phyloP scores from a whole-genome alignment of 257 asterid species.

The Haberlea rhodopensis region DNA sequence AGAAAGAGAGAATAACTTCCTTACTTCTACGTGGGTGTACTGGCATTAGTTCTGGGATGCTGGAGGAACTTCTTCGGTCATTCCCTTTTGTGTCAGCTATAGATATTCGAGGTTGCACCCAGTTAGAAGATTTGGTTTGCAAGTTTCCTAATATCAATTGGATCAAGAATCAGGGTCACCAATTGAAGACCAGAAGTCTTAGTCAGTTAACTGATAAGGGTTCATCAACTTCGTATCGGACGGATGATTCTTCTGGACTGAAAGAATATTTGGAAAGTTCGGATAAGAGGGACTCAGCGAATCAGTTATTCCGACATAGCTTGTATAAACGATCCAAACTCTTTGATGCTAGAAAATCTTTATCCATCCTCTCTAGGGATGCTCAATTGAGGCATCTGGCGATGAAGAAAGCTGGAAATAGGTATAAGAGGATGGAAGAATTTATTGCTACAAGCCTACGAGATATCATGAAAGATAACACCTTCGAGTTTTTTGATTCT shows the following conservation, averaged over 20 bases:
- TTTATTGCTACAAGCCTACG: constrained; percentile 61
- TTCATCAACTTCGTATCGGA: constrained; percentile 43
- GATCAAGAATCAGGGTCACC: constrained; percentile 52
- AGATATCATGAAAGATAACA: constrained; percentile 80
- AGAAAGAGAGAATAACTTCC: constrained; percentile 67
- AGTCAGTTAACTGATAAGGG: constrained; percentile 52
- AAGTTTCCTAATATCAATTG: constrained; percentile 83
- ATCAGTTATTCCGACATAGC: constrained; percentile 84
- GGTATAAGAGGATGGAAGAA: constrained; percentile 83
- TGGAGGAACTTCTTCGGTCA: constrained; percentile 74
- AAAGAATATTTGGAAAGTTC: constrained; percentile 91
- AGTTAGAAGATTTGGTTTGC: constrained; percentile 69
- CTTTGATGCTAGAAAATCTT: constrained; percentile 89
- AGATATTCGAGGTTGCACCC: constrained; percentile 93
- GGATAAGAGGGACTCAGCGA: constrained; percentile 87
- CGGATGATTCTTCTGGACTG: constrained; percentile 90
- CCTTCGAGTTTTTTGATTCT: constrained; percentile 73
- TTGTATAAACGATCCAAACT: constrained; percentile 91
- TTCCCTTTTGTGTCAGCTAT: constrained; percentile 56
- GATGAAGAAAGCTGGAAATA: constrained; percentile 73
- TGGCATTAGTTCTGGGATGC: constrained; percentile 59
- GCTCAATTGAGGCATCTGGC: constrained; percentile 90
- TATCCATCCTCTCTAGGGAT: constrained; percentile 88
- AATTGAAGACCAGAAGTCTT: constrained; percentile 53
- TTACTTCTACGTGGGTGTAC: constrained; percentile 77